Conservation (phyloP, 805 yeast species). For the Yarrowia hollandica region DNA sequence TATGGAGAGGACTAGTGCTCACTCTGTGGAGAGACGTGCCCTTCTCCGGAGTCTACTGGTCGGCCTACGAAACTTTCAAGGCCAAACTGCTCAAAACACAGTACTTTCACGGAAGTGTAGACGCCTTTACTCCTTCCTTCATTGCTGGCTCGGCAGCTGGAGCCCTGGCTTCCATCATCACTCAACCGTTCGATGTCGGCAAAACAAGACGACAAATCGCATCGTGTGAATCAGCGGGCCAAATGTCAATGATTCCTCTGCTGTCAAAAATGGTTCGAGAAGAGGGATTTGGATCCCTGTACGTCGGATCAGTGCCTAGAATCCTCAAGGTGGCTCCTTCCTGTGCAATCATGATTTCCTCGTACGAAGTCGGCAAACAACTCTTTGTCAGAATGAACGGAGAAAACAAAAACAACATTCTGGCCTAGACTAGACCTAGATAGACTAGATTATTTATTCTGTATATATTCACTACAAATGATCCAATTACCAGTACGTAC, state of each 20-base stretch:
- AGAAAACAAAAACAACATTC: too few relatives aligned
- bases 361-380: slow-evolving; percentile 85
- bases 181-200: slow-evolving; percentile 97
- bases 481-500: background rate
- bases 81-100: slow-evolving; percentile 34
- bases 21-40: slow-evolving; percentile 98
- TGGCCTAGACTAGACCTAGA: slow-evolving; percentile 12
- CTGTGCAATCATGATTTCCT: slow-evolving; percentile 97
- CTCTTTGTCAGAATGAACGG: slow-evolving; percentile 40
- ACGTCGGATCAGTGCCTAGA: slow-evolving; percentile 83
- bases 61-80: slow-evolving; percentile 65
- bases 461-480: slow-evolving; percentile 1
- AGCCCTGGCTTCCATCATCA: slow-evolving; percentile 74
- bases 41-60: slow-evolving; percentile 94
- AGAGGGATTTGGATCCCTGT: slow-evolving; percentile 85
- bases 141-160: slow-evolving; percentile 85
- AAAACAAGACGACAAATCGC: slow-evolving; percentile 82
- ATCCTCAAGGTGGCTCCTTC: slow-evolving; percentile 92
- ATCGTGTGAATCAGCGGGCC: slow-evolving; percentile 36
- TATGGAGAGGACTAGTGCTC: slow-evolving; percentile 82
- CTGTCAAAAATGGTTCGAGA: slow-evolving; percentile 59
- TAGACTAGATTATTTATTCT: slow-evolving; percentile 21
- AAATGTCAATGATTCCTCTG: slow-evolving; percentile 60
- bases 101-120: slow-evolving; percentile 32
- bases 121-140: slow-evolving; percentile 49